Percentiles rank a stretch among this genome's conserved stretches.
phyloP scores from a whole-genome alignment of 306 rosid genomes.

The Comarum palustre region DNA sequence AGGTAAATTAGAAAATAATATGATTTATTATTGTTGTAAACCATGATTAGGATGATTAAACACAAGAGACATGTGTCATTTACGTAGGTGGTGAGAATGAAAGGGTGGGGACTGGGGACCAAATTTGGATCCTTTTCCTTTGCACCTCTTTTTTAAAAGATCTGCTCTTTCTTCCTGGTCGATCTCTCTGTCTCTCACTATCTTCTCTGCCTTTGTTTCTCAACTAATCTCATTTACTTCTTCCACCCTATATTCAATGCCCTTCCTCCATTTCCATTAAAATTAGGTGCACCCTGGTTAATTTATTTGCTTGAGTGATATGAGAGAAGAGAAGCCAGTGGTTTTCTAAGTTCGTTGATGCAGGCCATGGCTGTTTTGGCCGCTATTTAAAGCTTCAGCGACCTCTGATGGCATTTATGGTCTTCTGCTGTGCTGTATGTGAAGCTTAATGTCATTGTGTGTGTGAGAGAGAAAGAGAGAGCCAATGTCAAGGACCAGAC shows the following conservation, averaged over 20 bases:
- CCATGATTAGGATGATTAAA: too few species aligned
- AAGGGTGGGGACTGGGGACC: too few species aligned
- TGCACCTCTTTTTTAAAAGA: neutral
- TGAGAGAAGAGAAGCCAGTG: slow-evolving; percentile 15
- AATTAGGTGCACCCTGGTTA: slow-evolving; percentile 28
- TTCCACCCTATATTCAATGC: slow-evolving; percentile 38
- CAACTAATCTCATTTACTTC: slow-evolving; percentile 84
- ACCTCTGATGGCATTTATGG: slow-evolving; percentile 56
- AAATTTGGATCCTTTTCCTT: neutral
- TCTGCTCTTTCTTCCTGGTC: neutral
- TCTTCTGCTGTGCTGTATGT: slow-evolving; percentile 25
- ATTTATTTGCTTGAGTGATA: neutral
- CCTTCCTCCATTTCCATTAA: slow-evolving; percentile 33
- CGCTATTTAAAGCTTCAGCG: slow-evolving; percentile 43
- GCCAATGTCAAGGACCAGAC: slow-evolving; percentile 37
- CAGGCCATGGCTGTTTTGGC: neutral
- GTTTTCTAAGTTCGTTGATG: neutral
- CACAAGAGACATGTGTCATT: too few species aligned
- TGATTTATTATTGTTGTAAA: too few species aligned
- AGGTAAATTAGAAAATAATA: too few species aligned
- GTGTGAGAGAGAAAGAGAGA: slow-evolving; percentile 24
- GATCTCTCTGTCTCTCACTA: neutral
- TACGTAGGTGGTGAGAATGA: too few species aligned
- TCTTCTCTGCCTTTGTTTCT: slow-evolving; percentile 41
- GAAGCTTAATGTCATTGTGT: slow-evolving; percentile 13